Conservation (phyloP, 2,329 filamentous ascomycete genomes). For the Triangularia verruculosa region DNA sequence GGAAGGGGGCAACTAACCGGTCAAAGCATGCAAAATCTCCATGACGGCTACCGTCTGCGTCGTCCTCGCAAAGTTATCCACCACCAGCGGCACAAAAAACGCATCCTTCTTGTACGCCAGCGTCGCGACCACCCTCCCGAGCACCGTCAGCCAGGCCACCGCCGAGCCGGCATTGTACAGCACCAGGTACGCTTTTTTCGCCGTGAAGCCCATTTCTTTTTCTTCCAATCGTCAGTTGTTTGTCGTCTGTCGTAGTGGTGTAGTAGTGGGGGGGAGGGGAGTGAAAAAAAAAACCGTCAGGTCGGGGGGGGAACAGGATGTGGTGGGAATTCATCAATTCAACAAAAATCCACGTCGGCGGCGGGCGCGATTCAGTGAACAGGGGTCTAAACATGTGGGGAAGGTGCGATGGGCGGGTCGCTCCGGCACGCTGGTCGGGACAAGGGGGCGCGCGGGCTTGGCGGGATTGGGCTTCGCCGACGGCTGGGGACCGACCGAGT, state of each 20-base stretch:
- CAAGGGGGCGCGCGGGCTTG: too few species aligned
- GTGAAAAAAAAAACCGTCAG: not conserved
- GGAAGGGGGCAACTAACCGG: conserved; percentile 51
- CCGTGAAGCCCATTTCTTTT: conserved; percentile 17
- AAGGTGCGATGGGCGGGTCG: not conserved
- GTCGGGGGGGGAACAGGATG: not conserved
- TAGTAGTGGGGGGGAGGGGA: not conserved
- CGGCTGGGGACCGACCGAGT: not conserved
- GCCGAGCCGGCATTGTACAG: conserved; percentile 81
- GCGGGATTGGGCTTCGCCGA: not conserved
- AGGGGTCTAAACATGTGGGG: not conserved
- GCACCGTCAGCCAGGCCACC: conserved; percentile 72
- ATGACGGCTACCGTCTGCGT: conserved; percentile 81
- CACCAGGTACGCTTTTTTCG: conserved; percentile 69
- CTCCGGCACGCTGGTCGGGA: not conserved
- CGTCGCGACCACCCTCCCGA: conserved; percentile 61
- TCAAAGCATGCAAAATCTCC: conserved; percentile 77
- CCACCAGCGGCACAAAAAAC: conserved; percentile 54
- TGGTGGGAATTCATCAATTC: not conserved
- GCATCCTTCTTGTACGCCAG: conserved; percentile 54
- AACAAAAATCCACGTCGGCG: not conserved
- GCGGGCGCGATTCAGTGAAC: not conserved
- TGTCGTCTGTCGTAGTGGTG: not conserved
- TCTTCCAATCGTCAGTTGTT: not conserved
- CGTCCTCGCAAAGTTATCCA: conserved; percentile 68